A percentile compares a stretch with the other conserved stretches of the same genome.
phyloP scores from a whole-genome alignment of 208 protist species.

The Naegleria gruberi region DNA sequence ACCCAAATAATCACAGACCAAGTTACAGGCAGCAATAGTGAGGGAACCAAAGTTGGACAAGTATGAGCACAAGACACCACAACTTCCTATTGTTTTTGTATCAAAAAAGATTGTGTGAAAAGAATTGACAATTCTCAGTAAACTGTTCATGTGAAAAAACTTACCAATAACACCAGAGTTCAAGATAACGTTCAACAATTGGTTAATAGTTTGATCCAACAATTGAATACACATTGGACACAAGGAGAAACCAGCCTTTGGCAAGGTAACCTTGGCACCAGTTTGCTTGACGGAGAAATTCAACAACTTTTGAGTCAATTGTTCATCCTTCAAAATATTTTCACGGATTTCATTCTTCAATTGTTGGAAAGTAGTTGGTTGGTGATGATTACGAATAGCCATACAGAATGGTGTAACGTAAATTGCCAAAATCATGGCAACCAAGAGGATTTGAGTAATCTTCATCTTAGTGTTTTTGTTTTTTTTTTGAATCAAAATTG shows the following conservation, averaged over 20 bases:
- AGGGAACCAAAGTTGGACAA: not conserved
- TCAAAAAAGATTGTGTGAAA: too few species aligned
- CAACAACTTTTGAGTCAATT: not conserved
- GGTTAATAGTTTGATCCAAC: conserved; percentile 33
- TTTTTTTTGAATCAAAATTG: not conserved
- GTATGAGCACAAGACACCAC: not conserved
- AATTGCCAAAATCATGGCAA: not conserved
- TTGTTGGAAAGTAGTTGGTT: not conserved
- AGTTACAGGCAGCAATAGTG: conserved; percentile 33
- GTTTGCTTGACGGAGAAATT: not conserved
- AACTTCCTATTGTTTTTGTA: too few species aligned
- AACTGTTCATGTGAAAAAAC: conserved; percentile 30
- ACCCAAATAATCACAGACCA: conserved; percentile 39
- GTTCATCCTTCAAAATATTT: not conserved
- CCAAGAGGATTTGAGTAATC: not conserved
- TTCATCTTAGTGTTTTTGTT: not conserved
- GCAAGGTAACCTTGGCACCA: not conserved
- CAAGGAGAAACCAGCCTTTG: not conserved
- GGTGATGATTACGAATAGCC: not conserved
- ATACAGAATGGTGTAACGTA: not conserved
- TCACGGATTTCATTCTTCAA: not conserved
- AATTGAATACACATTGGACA: conserved; percentile 25
- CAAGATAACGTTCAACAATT: conserved; percentile 47
- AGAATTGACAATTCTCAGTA: too few species aligned
- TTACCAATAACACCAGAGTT: conserved; percentile 44